Evolutionary conservation across 2,329 filamentous ascomycete species (phyloP).

Genomic region (Monosporascus cannonballus): DNA sequence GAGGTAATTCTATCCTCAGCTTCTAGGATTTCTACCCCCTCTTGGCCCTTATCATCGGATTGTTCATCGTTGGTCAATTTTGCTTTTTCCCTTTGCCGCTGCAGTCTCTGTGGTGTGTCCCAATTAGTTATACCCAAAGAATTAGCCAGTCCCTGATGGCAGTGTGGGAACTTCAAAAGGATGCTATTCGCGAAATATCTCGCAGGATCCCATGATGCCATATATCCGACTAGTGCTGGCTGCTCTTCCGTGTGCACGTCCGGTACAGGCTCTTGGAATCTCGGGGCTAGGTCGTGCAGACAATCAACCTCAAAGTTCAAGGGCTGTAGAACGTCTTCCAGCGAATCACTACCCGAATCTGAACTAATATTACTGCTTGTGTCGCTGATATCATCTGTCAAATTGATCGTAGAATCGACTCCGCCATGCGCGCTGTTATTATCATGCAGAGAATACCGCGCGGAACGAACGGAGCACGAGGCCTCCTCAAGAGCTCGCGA

Average conservation of each 20-base stretch:
- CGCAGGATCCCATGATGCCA: background rate
- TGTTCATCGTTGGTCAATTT: no score
- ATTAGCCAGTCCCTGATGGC: background rate
- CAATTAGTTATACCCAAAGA: background rate
- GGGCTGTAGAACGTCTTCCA: background rate
- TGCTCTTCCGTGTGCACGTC: background rate
- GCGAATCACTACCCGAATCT: background rate
- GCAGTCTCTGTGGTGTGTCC: background rate
- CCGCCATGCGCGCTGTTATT: no score
- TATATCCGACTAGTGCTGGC: background rate
- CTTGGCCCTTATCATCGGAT: no score
- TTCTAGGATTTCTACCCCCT: no score
- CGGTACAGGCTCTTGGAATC: constrained; percentile 1
- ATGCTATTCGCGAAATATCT: constrained; percentile 1
- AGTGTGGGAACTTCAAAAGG: background rate
- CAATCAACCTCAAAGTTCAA: constrained; percentile 1
- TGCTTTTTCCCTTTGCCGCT: no score
- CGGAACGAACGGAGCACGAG: no score
- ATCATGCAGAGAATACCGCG: no score
- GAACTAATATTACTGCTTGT: no score
- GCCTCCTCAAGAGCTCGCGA: no score
- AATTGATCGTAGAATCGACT: no score
- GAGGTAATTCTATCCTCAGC: no score
- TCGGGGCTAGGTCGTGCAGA: constrained; percentile 2
- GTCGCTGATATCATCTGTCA: no score